Conservation (phyloP, 768 basidiomycete species). For the Suillus paluster region DNA sequence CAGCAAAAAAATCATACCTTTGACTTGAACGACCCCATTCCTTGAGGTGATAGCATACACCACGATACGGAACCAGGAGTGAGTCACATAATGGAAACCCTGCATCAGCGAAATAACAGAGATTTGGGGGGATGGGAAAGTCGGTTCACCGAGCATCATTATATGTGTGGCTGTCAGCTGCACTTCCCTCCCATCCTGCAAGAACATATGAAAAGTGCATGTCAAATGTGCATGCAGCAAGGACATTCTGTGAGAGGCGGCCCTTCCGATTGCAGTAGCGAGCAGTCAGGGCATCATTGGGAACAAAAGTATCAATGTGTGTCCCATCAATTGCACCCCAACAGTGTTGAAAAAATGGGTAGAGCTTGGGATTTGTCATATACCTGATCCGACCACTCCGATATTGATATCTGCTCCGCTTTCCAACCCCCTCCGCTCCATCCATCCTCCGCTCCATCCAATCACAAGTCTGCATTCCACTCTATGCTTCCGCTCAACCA, state of each 20-base stretch:
- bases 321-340: conserved; percentile 34
- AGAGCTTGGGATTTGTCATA: conserved; percentile 31
- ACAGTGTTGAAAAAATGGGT: conserved; percentile 28
- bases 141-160: conserved; percentile 16
- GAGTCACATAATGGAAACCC: conserved; percentile 27
- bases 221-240: conserved; percentile 26
- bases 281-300: conserved; percentile 12
- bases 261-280: conserved; percentile 34
- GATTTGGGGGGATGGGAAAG: conserved; percentile 18
- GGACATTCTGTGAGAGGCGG: conserved; percentile 25
- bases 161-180: conserved; percentile 22
- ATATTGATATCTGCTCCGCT: too few species aligned
- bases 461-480: too few species aligned
- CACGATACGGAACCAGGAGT: too few species aligned
- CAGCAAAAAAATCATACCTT: too few species aligned
- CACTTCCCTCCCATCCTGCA: conserved; percentile 35
- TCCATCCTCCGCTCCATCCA: too few species aligned
- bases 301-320: conserved; percentile 28
- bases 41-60: conserved; percentile 40
- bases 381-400: too few species aligned
- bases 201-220: conserved; percentile 28
- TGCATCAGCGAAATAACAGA: conserved; percentile 33
- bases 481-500: too few species aligned
- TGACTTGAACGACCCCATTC: conserved; percentile 41
- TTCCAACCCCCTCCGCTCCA: too few species aligned